These are phyloP conservation scores for Phytophthora niederhauseri DNA, from an alignment of 352 stramenopile species.

Conservation along the genomic window DNA sequence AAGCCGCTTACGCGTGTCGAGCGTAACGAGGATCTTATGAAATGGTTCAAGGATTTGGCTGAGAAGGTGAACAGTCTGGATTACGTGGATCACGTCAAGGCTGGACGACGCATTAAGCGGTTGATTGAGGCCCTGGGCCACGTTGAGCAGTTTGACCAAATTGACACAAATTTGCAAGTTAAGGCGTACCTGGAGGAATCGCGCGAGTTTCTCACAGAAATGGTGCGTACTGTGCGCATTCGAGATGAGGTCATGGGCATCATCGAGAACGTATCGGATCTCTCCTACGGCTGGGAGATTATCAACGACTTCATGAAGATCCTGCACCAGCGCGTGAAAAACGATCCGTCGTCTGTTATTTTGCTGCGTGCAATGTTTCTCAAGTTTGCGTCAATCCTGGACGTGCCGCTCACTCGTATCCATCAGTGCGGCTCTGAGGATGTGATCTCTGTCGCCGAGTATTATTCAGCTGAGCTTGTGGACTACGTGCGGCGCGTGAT, in stretches of 20 bases:
- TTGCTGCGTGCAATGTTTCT: slow-evolving; percentile 94
- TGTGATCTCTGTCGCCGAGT: slow-evolving; percentile 92
- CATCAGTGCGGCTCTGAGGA: slow-evolving; percentile 93
- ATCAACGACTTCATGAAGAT: slow-evolving; percentile 96
- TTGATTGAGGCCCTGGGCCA: slow-evolving; percentile 93
- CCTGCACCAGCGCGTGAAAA: slow-evolving; percentile 93
- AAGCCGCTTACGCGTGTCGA: slow-evolving; percentile 93
- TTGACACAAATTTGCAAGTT: slow-evolving; percentile 96
- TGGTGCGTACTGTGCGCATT: slow-evolving; percentile 95
- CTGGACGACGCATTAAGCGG: slow-evolving; percentile 94
- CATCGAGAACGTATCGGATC: slow-evolving; percentile 94
- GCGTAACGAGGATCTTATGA: slow-evolving; percentile 93
- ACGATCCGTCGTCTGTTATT: slow-evolving; percentile 93
- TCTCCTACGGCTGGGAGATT: slow-evolving; percentile 95
- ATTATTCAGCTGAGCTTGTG: slow-evolving; percentile 95
- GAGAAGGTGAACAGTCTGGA: slow-evolving; percentile 92
- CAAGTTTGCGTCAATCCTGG: slow-evolving; percentile 95
- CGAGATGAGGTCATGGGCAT: slow-evolving; percentile 92
- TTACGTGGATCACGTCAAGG: slow-evolving; percentile 93
- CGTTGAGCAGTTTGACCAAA: slow-evolving; percentile 96
- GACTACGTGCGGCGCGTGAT: slow-evolving; percentile 95
- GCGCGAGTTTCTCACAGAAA: slow-evolving; percentile 92
- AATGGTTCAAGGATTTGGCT: slow-evolving; percentile 93
- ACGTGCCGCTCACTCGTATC: slow-evolving; percentile 94
- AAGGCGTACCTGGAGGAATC: slow-evolving; percentile 95